phyloP scores from a whole-genome alignment of 305 asterid genomes.

The Coffea humblotiana region DNA sequence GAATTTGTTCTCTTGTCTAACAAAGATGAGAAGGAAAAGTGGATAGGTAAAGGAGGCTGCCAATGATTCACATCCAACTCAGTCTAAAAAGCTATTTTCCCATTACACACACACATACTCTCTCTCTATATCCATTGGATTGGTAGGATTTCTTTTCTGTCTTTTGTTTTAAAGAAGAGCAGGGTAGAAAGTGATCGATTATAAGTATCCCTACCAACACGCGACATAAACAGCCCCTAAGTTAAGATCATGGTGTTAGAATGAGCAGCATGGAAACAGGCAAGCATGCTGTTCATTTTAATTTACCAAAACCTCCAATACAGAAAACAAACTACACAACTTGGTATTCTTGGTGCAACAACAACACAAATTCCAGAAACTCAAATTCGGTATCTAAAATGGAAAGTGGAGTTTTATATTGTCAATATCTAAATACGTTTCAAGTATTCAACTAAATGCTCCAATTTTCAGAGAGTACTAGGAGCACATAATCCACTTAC shows the following conservation, averaged over 20 bases:
- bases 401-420: not conserved
- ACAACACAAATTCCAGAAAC: not conserved
- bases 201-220: not conserved
- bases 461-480: not conserved
- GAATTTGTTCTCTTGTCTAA: not conserved
- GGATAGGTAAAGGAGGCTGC: not conserved
- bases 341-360: not conserved
- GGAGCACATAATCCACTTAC: not conserved
- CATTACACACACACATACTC: not conserved
- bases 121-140: not conserved
- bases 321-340: not conserved
- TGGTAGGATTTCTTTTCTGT: not conserved
- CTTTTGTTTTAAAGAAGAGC: not conserved
- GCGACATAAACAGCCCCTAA: not conserved
- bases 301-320: not conserved
- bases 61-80: not conserved
- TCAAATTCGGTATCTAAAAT: not conserved
- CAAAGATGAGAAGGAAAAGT: not conserved
- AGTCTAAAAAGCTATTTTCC: not conserved
- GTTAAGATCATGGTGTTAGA: not conserved
- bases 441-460: not conserved
- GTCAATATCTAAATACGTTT: not conserved
- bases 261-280: not conserved
- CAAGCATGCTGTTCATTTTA: not conserved
- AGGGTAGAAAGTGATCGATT: not conserved